phyloP scores from a whole-genome alignment of 495 filamentous ascomycete species.

The Neurospora discreta region DNA sequence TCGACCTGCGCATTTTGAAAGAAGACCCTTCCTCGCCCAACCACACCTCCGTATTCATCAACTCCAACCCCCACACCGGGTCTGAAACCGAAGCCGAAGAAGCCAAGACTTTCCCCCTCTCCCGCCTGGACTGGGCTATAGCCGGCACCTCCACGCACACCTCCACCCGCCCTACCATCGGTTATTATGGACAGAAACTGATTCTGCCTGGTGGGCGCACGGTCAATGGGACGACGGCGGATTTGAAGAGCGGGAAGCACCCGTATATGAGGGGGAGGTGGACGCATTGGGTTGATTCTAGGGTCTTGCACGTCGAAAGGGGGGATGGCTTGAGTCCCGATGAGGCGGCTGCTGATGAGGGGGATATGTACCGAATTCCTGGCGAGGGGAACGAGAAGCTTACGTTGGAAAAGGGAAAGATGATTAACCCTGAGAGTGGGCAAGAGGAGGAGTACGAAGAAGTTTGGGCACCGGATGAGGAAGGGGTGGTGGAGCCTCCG shows the following conservation, averaged over 20 bases:
- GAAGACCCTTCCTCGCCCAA: not conserved
- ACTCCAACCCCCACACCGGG: not conserved
- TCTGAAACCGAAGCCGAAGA: slow-evolving; percentile 1
- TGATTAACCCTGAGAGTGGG: slow-evolving; percentile 36
- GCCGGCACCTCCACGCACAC: slow-evolving; percentile 33
- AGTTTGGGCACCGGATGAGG: slow-evolving; percentile 41
- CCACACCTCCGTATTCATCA: not conserved
- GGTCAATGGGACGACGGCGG: not conserved
- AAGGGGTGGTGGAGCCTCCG: slow-evolving; percentile 19
- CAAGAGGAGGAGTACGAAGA: slow-evolving; percentile 40
- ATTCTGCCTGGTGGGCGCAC: not conserved
- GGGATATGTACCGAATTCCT: slow-evolving; percentile 33
- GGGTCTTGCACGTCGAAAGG: slow-evolving; percentile 5
- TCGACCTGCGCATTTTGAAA: slow-evolving; percentile 36
- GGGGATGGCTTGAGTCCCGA: not conserved
- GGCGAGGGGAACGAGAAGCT: slow-evolving; percentile 19
- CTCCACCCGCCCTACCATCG: not conserved
- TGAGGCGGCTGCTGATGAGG: slow-evolving; percentile 34
- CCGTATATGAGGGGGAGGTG: slow-evolving; percentile 17
- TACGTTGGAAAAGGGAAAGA: slow-evolving; percentile 38
- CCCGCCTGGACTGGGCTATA: slow-evolving; percentile 40
- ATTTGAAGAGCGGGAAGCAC: not conserved
- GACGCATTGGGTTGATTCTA: slow-evolving; percentile 43
- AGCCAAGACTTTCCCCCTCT: not conserved
- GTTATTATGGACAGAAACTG: not conserved